Conservation (phyloP, 2,329 filamentous ascomycete genomes). For the Simplicillium aogashimaense region DNA sequence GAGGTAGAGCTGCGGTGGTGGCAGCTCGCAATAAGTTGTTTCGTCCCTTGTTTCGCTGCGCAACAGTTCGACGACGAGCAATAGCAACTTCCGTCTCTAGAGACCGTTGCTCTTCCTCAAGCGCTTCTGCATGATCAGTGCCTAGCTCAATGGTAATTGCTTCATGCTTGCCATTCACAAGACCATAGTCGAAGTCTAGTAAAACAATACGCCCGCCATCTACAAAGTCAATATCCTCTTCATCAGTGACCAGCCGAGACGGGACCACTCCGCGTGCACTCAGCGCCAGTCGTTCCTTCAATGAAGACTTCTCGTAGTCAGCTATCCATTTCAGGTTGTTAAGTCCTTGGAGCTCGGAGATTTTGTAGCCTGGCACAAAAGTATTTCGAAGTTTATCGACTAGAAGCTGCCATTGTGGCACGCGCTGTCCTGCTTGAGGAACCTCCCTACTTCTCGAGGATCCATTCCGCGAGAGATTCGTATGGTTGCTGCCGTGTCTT, state of each 20-base stretch:
- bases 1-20: slow-evolving; percentile 26
- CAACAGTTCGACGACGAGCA: slow-evolving; percentile 63
- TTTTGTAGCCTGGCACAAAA: slow-evolving; percentile 56
- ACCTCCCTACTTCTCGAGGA: slow-evolving; percentile 18
- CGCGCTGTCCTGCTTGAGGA: slow-evolving; percentile 19
- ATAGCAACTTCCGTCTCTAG: slow-evolving; percentile 72
- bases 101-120: slow-evolving; percentile 66
- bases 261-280: slow-evolving; percentile 61
- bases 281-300: slow-evolving; percentile 53
- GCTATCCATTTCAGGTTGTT: slow-evolving; percentile 65
- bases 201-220: slow-evolving; percentile 67
- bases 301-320: slow-evolving; percentile 34
- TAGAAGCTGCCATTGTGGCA: slow-evolving; percentile 60
- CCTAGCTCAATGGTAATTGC: slow-evolving; percentile 67
- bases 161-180: slow-evolving; percentile 41
- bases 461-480: slow-evolving; percentile 18
- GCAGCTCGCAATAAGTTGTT: slow-evolving; percentile 37
- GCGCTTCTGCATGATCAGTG: slow-evolving; percentile 54
- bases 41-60: slow-evolving; percentile 45
- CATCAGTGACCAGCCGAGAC: slow-evolving; percentile 48
- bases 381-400: slow-evolving; percentile 61
- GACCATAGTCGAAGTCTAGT: slow-evolving; percentile 62
- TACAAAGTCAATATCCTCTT: slow-evolving; percentile 65
- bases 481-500: slow-evolving; percentile 19
- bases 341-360: slow-evolving; percentile 56